These are phyloP conservation scores for Lentinula novae-zelandiae DNA, from an alignment of 1,284 basidiomycete genomes.

Conservation along the genomic window DNA sequence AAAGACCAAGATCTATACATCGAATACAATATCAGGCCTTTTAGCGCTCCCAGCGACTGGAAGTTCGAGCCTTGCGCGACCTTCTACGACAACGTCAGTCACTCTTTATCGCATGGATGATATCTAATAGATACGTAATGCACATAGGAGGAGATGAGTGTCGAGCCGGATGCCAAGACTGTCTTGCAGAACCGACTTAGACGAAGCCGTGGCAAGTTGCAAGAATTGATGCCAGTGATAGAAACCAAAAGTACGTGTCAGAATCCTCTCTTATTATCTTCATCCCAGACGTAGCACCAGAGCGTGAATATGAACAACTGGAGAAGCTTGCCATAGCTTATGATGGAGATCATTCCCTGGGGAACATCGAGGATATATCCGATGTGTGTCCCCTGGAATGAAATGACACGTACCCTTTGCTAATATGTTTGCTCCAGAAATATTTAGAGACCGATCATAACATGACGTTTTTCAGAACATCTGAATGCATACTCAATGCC, in stretches of 20 bases:
- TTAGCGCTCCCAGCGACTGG: conserved; percentile 62
- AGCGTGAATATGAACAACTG: conserved; percentile 54
- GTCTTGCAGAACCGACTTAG: conserved; percentile 76
- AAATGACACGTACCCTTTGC: background rate
- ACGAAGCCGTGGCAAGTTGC: conserved; percentile 52
- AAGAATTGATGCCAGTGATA: conserved; percentile 56
- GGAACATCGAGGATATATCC: conserved; percentile 59
- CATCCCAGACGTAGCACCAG: conserved; percentile 31
- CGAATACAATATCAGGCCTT: conserved; percentile 64
- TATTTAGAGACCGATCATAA: conserved; percentile 66
- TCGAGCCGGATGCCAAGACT: conserved; percentile 66
- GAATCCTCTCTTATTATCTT: background rate
- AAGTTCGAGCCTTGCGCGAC: conserved; percentile 70
- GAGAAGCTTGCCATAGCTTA: conserved; percentile 49
- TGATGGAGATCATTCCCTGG: conserved; percentile 47
- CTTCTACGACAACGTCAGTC: conserved; percentile 69
- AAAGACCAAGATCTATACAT: conserved; percentile 71
- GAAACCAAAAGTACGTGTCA: conserved; percentile 54
- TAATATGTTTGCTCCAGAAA: conserved; percentile 37
- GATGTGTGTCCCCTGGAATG: conserved; percentile 43
- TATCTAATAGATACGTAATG: background rate
- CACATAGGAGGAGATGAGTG: conserved; percentile 53
- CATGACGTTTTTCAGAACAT: conserved; percentile 49
- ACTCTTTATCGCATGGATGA: background rate
- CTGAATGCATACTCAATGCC: conserved; percentile 48